Evolutionary conservation across 495 filamentous ascomycete genomes (phyloP), one percentile per base, ranked within the genome.

Genomic region (Xylaria intraflava): DNA sequence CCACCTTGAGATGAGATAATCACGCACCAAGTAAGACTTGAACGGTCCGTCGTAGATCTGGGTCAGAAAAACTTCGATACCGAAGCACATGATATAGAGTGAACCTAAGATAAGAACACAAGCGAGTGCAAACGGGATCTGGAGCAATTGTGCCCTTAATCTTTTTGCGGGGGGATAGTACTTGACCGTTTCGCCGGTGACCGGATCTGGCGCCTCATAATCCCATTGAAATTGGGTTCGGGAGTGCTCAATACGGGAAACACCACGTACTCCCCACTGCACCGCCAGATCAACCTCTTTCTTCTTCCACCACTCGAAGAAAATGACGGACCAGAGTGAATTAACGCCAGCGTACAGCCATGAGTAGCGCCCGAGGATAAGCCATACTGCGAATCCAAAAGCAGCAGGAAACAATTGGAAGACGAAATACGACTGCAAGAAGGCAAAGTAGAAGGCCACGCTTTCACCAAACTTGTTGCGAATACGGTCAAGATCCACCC

Each of bases 271-370:
- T 20, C 90, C 87, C 93, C 93, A 98, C 40, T 89, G 84, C 30
- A 95, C 84, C 19, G 88, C 87, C 10, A 97, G 74, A 67, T 98
- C 94, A 11, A 85, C 76, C 68, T 98, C 91, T 70, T 95, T 88
- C 53, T 87, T 85, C 72, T 93, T 95, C 93, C 93, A 98, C 66
- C 89, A 95, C 69, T 98, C 93, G 35, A 95, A 85, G 62, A 98
- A 97, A 19, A 91, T 72, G 1, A 95, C 83, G 48, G 86, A 86
- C 91, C 92, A 96, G 4, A 97, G 73, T 27, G 82, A 83, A 65
- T 87, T 95, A 36, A 88, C 79, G 10, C 92, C 62, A 2, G 87
- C 87, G 59, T 96, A 98, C 35, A 91, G 70, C 55, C 83, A 79
- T 3, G 92, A 96, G 68, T 86, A 98, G 38, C 84, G 78, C 2